Evolutionary conservation across 75 land plant genomes (phyloP), one percentile per base, ranked within the genome.

Genomic region (Picea sitchensis): DNA sequence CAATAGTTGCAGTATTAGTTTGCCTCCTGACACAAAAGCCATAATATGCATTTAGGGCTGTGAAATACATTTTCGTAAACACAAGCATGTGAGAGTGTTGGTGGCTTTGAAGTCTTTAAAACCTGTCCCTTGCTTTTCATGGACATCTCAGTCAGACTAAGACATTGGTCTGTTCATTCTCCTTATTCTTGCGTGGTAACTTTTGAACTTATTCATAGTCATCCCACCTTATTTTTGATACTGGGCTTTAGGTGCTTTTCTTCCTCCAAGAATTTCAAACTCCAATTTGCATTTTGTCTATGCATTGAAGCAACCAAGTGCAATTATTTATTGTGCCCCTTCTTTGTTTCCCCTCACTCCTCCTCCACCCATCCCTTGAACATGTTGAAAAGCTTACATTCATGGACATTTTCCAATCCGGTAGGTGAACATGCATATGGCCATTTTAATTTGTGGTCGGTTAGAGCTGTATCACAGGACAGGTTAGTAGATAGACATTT

Each of bases 31-130:
- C 21, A 69, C 47, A 69, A 69, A 38, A 17, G 18, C 51, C n/a
- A 69, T 5, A 5, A 31, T 41, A 36, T 4, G 8, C 73, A 38
- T 69, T 69, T 69, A 6, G 21, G 18, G n/a, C 41, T 44, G 74
- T 18, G 13, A 44, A 44, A 44, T 71, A 44, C 44, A 8, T 20
- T 68, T 18, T 71, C 23, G 54, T 20, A 47, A 71, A 36, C 54
- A 71, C 54, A 71, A 44, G 54, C 74, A 71, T 71, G 51, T 44
- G 73, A 41, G 26, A 44, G 17, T 67, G 74, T n/a, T 71, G 47
- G 44, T 71, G 54, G 51, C 20, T n/a, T 69, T 69, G 5, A 17
- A 36, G 9, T 2, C 21, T 38, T 69, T 3, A 64, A 64, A 36
- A 67, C 8, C 8, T 20, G 6, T 71, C 23, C 51, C 4, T 44